Percentiles rank a stretch among this genome's conserved stretches.
Conservation (phyloP, 345 rosid species). For the Salix koriyanagi region DNA sequence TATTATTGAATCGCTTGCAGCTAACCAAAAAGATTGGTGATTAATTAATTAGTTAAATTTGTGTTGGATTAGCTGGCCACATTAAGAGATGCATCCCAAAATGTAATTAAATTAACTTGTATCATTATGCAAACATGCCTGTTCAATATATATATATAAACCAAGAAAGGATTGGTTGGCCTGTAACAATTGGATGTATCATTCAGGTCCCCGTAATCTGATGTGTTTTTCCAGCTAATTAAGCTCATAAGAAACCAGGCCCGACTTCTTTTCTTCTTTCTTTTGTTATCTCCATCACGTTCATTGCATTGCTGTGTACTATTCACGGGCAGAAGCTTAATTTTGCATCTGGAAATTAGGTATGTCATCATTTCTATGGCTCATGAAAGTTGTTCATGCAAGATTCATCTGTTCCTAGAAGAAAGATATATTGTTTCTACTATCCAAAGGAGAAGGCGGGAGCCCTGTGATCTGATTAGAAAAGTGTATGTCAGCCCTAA, state of each 20-base stretch:
- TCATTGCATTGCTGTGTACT: not conserved
- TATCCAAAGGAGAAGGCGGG: not conserved
- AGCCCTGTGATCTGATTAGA: slow-evolving; percentile 12
- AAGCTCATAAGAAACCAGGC: not conserved
- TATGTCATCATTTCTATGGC: not conserved
- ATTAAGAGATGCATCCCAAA: slow-evolving; percentile 5
- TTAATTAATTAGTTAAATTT: not conserved
- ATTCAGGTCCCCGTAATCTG: slow-evolving; percentile 12
- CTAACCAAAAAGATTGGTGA: not conserved
- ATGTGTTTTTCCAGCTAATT: slow-evolving; percentile 7
- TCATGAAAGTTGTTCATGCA: not conserved
- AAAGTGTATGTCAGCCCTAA: slow-evolving; percentile 20
- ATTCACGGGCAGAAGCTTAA: not conserved
- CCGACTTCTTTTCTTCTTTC: not conserved
- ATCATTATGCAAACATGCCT: not conserved
- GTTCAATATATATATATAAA: slow-evolving; percentile 12
- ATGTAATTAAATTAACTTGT: not conserved
- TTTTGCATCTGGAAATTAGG: not conserved
- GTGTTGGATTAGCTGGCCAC: slow-evolving; percentile 26
- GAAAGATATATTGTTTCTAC: slow-evolving; percentile 9
- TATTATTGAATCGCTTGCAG: not conserved
- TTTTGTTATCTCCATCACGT: not conserved
- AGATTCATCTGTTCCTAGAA: slow-evolving; percentile 2
- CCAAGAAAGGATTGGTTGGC: slow-evolving; percentile 7
- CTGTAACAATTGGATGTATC: slow-evolving; percentile 12